Evolutionary conservation across 2,329 filamentous ascomycete species (phyloP).

Genomic region (Colletotrichum cuscutae): DNA sequence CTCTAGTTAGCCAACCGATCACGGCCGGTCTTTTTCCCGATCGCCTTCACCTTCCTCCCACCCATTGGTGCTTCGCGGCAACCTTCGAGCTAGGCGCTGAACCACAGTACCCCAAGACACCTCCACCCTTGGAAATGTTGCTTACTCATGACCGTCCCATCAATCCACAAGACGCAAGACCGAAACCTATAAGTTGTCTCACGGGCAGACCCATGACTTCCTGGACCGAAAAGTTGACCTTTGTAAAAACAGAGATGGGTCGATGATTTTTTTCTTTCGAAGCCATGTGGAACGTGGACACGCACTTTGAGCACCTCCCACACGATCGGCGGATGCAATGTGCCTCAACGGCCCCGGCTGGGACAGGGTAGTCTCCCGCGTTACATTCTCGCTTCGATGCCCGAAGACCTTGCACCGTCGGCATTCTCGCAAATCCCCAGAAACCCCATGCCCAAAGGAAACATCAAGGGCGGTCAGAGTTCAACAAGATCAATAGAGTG

Average conservation of each 20-base stretch:
- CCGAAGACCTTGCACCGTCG: conserved; percentile 10
- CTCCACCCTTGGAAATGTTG: neutral
- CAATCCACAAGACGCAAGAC: neutral
- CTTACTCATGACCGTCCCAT: neutral
- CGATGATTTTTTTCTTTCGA: conserved; percentile 4
- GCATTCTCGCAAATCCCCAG: conserved; percentile 8
- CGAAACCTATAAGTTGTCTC: neutral
- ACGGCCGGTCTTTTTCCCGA: conserved; percentile 1
- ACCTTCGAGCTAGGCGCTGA: neutral
- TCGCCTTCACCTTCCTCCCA: neutral
- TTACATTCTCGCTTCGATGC: conserved; percentile 16
- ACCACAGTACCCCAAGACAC: neutral
- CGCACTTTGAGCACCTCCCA: neutral
- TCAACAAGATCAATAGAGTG: conserved; percentile 2
- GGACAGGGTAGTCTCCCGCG: conserved; percentile 2
- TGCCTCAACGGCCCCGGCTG: neutral
- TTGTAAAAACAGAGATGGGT: neutral
- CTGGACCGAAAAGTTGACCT: neutral
- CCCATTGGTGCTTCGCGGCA: neutral
- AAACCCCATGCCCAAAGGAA: neutral
- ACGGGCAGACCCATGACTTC: neutral
- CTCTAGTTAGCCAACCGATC: neutral
- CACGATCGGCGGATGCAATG: neutral
- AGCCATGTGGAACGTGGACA: conserved; percentile 3
- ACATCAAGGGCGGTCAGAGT: conserved; percentile 16